Conservation (phyloP, 352 stramenopile species). For the Phytopythium vexans region DNA sequence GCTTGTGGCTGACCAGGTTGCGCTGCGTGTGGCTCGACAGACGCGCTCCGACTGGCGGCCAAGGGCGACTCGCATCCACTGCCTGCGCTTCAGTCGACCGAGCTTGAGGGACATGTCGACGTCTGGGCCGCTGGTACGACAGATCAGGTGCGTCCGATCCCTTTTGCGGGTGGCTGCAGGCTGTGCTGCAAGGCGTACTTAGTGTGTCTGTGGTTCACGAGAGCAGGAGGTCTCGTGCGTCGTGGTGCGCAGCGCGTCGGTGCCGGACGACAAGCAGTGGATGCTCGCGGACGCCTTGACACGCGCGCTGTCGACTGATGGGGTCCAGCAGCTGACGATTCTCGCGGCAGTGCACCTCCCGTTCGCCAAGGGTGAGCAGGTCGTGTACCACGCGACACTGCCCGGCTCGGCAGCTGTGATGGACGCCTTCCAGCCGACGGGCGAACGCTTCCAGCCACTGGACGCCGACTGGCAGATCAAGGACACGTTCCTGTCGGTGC, state of each 20-base stretch:
- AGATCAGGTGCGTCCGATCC: too few relatives aligned
- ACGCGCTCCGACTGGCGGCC: slow-evolving; percentile 30
- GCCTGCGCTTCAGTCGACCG: neutral
- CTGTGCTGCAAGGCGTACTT: too few relatives aligned
- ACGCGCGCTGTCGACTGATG: slow-evolving; percentile 22
- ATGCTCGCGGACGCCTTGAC: slow-evolving; percentile 42
- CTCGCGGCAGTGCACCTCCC: slow-evolving; percentile 55
- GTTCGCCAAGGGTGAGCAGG: slow-evolving; percentile 41
- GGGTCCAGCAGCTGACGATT: slow-evolving; percentile 39
- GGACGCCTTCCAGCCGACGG: slow-evolving; percentile 3
- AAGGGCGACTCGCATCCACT: slow-evolving; percentile 8
- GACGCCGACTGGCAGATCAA: slow-evolving; percentile 51
- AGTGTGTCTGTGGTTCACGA: too few relatives aligned
- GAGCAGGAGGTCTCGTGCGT: slow-evolving; percentile 27
- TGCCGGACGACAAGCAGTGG: slow-evolving; percentile 30
- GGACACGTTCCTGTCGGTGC: slow-evolving; percentile 38
- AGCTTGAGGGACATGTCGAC: slow-evolving; percentile 9
- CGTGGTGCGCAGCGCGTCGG: slow-evolving; percentile 23
- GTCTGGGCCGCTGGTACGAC: neutral
- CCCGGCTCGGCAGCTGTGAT: slow-evolving; percentile 6
- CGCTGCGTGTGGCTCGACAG: slow-evolving; percentile 9
- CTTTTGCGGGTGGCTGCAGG: too few relatives aligned
- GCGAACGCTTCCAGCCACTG: slow-evolving; percentile 10
- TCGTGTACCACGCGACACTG: slow-evolving; percentile 40
- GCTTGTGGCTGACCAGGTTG: neutral